Evolutionary conservation across 208 protist genomes (phyloP), one percentile per base, ranked within the genome.

Genomic region (Herpetomonas tarakana): DNA sequence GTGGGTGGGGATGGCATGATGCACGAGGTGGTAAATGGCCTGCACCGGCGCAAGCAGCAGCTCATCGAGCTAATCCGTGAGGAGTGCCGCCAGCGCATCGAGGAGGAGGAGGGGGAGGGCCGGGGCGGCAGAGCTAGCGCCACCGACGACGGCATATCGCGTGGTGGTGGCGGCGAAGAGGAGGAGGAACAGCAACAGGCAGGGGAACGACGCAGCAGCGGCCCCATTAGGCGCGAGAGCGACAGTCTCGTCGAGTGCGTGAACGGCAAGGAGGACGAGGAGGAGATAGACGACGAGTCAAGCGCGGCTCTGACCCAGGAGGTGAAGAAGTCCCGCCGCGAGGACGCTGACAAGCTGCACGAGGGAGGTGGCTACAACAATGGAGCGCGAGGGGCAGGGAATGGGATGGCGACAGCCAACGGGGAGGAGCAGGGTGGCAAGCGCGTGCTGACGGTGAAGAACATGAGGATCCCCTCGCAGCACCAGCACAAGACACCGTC

Each of bases 1-100:
- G 81, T 85, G 22, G 88, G 88, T 29, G 88, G 88, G 2, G 88
- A 95, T 52, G 88, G 88, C 18, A 95, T 92, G 78, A 55, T 89
- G 30, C 68, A 95, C 62, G 88, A 95, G 72, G 58, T 68, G 6
- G 71, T 91, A 22, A 95, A 95, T 60, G 88, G 88, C 45, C 49
- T 95, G 11, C 69, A 88, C 30, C 80, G 85, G 14, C 70, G 88
- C 35, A 76, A 77, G 39, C 39, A 78, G 18, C 72, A 74, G 12
- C 24, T 83, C 6, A n/a, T 87, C 35, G 50, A 69, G 45, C 52
- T 59, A 52, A 53, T 78, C 55, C 62, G 57, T 18, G 47, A 66
- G 41, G 55, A 46, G 16, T 45, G 58, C 51, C 30, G 47, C 45
- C 41, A 39, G 12, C 51, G 12, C 11, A 47, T 4, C 22, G 31